These are phyloP conservation scores for Batkoa obscura DNA, from an alignment of 371 early-diverging fungal genomes.

Conservation along the genomic window DNA sequence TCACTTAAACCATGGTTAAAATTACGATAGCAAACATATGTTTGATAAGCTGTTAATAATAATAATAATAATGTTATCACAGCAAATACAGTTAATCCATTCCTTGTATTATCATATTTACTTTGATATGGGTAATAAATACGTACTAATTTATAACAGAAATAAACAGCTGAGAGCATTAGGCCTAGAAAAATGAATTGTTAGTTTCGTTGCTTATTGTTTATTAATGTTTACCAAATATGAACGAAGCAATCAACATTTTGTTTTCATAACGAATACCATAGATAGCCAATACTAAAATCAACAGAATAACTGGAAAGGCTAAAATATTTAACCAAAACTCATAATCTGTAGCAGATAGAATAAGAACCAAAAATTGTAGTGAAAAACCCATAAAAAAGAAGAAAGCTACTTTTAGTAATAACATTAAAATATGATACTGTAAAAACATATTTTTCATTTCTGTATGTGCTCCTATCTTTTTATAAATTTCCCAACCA, in stretches of 20 bases:
- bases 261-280: slow-evolving; percentile 48
- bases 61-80: slow-evolving; percentile 39
- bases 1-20: slow-evolving; percentile 65
- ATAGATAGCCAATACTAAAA: slow-evolving; percentile 54
- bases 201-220: slow-evolving; percentile 11
- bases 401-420: slow-evolving; percentile 77
- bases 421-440: slow-evolving; percentile 72
- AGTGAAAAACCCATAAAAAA: slow-evolving; percentile 72
- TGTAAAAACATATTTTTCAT: slow-evolving; percentile 72
- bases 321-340: slow-evolving; percentile 55
- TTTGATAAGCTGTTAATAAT: slow-evolving; percentile 42
- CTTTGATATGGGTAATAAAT: slow-evolving; percentile 44
- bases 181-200: slow-evolving; percentile 42
- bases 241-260: slow-evolving; percentile 14
- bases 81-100: slow-evolving; percentile 17
- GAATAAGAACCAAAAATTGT: slow-evolving; percentile 68
- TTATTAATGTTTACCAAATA: slow-evolving; percentile 7
- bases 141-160: slow-evolving; percentile 62
- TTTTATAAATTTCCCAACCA: slow-evolving; percentile 90
- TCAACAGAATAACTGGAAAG: slow-evolving; percentile 43
- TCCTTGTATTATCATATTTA: background rate
- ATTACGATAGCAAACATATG: slow-evolving; percentile 46
- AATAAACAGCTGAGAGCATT: slow-evolving; percentile 53
- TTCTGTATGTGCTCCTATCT: slow-evolving; percentile 77
- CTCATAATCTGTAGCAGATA: slow-evolving; percentile 39